Percentiles rank a stretch among this genome's conserved stretches.
Conservation (phyloP, 2,329 filamentous ascomycete genomes). For the Colletotrichum sp. region DNA sequence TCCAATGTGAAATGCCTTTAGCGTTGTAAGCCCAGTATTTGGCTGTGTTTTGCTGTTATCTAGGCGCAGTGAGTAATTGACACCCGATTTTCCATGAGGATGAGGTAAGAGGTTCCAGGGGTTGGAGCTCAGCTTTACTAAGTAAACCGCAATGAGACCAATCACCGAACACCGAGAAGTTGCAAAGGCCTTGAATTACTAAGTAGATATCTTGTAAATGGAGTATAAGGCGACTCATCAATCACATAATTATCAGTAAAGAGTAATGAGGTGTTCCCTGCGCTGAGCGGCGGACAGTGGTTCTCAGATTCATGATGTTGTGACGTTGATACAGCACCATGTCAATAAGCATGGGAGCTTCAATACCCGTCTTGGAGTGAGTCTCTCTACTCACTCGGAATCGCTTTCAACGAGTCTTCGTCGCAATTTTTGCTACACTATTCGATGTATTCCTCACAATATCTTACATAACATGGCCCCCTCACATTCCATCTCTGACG, state of each 20-base stretch:
- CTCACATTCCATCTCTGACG: background rate
- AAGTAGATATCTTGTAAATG: background rate
- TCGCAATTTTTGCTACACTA: background rate
- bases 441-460: fast-evolving
- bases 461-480: background rate
- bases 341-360: background rate
- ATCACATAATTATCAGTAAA: fast-evolving
- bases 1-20: background rate
- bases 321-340: background rate
- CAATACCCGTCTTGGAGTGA: background rate
- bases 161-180: background rate
- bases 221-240: fast-evolving
- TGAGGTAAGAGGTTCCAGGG: background rate
- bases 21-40: background rate
- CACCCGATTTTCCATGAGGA: background rate
- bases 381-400: background rate
- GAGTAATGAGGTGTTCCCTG: background rate
- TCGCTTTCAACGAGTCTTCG: background rate
- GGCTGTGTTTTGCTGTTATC: background rate
- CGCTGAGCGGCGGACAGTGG: background rate
- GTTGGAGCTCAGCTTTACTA: background rate
- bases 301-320: background rate
- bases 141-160: background rate
- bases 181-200: background rate
- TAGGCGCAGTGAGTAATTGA: background rate